Evolutionary conservation across 306 rosid species (phyloP), one percentile per base, ranked within the genome.

Genomic region (Benincasa hispida): DNA sequence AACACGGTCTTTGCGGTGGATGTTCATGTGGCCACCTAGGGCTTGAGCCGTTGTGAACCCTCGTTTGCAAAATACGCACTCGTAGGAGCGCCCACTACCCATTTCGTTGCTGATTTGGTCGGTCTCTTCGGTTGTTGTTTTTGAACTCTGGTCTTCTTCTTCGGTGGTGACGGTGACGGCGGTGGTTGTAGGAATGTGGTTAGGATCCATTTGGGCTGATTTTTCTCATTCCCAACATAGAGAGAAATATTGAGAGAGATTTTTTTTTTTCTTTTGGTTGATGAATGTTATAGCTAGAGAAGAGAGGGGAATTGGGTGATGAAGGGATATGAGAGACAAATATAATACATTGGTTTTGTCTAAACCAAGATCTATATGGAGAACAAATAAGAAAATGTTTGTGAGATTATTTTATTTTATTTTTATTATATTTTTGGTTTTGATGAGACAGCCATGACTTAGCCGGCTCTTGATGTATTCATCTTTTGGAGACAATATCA

Each of bases 31-130:
- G 21, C 96, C 98, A 0, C 98, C 98, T 66, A 92, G 85, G 81
- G 98, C 98, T 54, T 92, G 98, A n/a, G 98, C 98, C 0, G 91
- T 90, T 0, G 92, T 89, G 84, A 92, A 92, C 47, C 98, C 98
- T 77, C 98, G 85, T 84, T 86, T 92, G 87, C 98, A 92, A 70
- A 83, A 92, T n/a, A 85, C 88, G 56, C 98, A 92, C 91, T 92
- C 98, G 32, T 90, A 89, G 65, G 87, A 87, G 22, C 76, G 58
- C 5, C 76, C 76, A 21, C 42, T 72, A 3, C 76, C 60, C 42
- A 48, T 72, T 1, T 72, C 60, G 76, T 1, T 47, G 15, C 2
- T 10, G 4, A 11, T 2, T 5, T 45, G 76, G 4, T 72, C 76
- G 2, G 28, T 10, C 4, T 72, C 60, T 22, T 48, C 76, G 24